Base-by-base conservation (phyloP, 345 rosid species). In the Zanthoxylum bungeanum region DNA sequence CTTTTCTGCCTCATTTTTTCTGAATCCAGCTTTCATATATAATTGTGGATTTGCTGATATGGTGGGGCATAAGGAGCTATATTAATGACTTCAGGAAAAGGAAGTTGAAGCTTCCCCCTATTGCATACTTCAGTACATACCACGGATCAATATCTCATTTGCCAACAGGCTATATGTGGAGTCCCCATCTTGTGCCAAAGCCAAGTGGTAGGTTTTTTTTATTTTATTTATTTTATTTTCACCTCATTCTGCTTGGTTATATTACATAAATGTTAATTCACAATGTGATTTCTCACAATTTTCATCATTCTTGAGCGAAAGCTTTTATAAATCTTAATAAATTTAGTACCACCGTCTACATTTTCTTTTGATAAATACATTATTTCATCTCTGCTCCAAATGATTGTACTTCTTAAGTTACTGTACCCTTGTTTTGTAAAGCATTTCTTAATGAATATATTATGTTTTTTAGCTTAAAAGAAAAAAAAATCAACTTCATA, bases 131-230 rank as follows among this genome's bases (percentile, higher is more conserved):
- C 77, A 92, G 98, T 76, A 91, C 91, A 70, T 92, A 95, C 85
- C 78, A 87, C 76, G 99, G 98, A 74, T 95, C 99, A 40, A 86
- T 95, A 76, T 89, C 99, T 60, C 98, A 95, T 76, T 80, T 95
- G 73, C 99, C 99, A 72, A 95, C 97, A 6, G 98, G 91, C 83
- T 92, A 95, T 83, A 84, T 95, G 93, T 95, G 99, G 98, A 95
- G 99, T 82, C 90, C 98, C 52, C 90, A 89, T 75, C 88, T 95
- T 68, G 98, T 95, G 81, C 92, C 99, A 74, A 95, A 95, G 81
- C 99, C 99, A 74, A 88, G 62, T 78, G 99, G 99, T 95, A 78
- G 80, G 83, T 27, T 71, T 62, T 30, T 25, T 44, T 6, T 64
- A 14, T 21, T 65, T n/a, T n/a, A n/a, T n/a, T n/a, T n/a, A n/a